phyloP scores from a whole-genome alignment of 192 early-diverging fungal genomes.

The Coemansia reversa region DNA sequence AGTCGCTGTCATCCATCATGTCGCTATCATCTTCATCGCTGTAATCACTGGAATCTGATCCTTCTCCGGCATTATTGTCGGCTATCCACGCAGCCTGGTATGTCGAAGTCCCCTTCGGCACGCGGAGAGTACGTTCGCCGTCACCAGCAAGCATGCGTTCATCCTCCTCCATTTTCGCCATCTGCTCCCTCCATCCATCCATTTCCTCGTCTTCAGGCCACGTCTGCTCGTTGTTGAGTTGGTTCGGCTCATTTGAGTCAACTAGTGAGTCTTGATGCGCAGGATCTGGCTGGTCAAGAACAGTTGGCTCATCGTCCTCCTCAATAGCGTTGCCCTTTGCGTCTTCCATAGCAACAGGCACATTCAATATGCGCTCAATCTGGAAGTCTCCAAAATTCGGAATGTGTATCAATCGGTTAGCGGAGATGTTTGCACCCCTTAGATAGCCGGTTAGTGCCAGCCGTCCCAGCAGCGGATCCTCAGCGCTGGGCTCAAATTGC shows the following conservation, averaged over 20 bases:
- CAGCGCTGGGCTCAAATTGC: constrained; percentile 61
- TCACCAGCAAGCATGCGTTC: constrained; percentile 11
- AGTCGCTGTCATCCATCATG: constrained; percentile 46
- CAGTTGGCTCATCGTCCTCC: constrained; percentile 35
- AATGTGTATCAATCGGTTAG: constrained; percentile 89
- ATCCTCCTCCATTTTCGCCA: constrained; percentile 48
- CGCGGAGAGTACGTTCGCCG: constrained; percentile 61
- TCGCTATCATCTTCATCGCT: constrained; percentile 56
- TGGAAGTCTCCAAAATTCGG: constrained; percentile 96
- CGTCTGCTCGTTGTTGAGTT: constrained; percentile 92
- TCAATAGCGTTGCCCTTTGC: constrained; percentile 40
- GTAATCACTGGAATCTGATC: constrained; percentile 49
- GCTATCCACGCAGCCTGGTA: constrained; percentile 99
- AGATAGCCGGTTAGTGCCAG: constrained; percentile 84
- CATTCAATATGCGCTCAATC: constrained; percentile 62
- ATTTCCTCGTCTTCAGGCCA: constrained; percentile 98
- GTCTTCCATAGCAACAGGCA: constrained; percentile 31
- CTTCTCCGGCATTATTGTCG: constrained; percentile 70
- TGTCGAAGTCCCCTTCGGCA: constrained; percentile 92
- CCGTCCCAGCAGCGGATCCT: constrained; percentile 56
- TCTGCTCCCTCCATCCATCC: constrained; percentile 66
- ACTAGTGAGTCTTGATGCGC: constrained; percentile 78
- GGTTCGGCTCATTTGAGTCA: constrained; percentile 83
- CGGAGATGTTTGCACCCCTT: constrained; percentile 80
- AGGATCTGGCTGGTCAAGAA: constrained; percentile 70